Evolutionary conservation across 257 asterid genomes (phyloP).

Genomic region (Echium plantagineum): DNA sequence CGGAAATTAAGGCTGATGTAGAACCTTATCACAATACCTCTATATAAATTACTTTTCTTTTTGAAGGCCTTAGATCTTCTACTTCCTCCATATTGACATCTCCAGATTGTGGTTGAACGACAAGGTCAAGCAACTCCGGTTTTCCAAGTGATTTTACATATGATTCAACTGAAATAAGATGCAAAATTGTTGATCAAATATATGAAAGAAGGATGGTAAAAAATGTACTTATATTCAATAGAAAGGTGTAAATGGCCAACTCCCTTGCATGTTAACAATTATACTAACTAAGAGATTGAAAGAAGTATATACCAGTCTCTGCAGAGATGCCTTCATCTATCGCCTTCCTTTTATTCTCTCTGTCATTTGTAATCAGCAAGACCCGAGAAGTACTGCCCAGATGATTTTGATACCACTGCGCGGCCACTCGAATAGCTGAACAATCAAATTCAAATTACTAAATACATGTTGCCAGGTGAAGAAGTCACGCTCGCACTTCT

Average conservation of each 20-base stretch:
- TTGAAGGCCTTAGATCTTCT: slow-evolving; percentile 86
- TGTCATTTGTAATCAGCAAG: slow-evolving; percentile 78
- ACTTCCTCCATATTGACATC: slow-evolving; percentile 73
- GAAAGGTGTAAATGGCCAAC: background rate
- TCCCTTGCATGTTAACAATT: background rate
- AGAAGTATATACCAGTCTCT: slow-evolving; percentile 53
- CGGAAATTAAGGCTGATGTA: background rate
- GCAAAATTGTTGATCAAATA: slow-evolving; percentile 11
- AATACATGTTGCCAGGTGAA: background rate
- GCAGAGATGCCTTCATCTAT: slow-evolving; percentile 68
- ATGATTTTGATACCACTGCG: slow-evolving; percentile 93
- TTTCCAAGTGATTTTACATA: slow-evolving; percentile 81
- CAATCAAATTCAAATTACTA: background rate
- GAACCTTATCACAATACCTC: slow-evolving; percentile 39
- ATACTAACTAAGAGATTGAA: background rate
- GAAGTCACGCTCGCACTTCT: background rate
- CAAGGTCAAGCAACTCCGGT: slow-evolving; percentile 79
- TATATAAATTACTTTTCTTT: slow-evolving; percentile 69
- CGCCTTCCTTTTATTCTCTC: slow-evolving; percentile 85
- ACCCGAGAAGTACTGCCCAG: slow-evolving; percentile 49
- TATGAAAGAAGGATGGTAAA: slow-evolving; percentile 1
- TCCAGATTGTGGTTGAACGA: slow-evolving; percentile 73
- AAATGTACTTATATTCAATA: too few relatives aligned
- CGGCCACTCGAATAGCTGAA: slow-evolving; percentile 89
- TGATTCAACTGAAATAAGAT: slow-evolving; percentile 65